Evolutionary conservation across 768 basidiomycete species (phyloP).

Genomic region (Cystofilobasidium ferigula): DNA sequence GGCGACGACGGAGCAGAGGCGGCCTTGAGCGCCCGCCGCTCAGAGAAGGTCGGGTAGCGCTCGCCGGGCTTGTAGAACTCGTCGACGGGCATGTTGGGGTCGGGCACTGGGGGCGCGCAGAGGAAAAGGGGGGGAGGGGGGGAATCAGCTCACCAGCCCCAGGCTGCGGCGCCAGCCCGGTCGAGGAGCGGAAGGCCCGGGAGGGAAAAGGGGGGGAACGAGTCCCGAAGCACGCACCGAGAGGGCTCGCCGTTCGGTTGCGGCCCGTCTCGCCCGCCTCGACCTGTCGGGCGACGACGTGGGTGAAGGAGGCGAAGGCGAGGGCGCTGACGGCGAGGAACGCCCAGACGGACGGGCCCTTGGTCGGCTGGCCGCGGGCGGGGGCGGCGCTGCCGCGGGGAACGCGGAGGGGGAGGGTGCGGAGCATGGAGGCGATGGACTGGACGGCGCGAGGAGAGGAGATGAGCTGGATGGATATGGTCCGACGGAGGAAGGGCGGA

Average conservation of each 20-base stretch:
- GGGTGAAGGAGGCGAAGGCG: neutral
- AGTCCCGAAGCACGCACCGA: neutral
- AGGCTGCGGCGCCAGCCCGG: neutral
- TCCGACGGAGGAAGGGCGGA: too few species aligned
- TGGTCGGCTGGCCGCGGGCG: neutral
- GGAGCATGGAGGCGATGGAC: neutral
- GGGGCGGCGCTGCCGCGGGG: neutral
- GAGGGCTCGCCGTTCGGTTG: neutral
- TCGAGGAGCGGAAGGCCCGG: neutral
- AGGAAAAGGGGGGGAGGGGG: neutral
- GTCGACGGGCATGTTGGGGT: neutral
- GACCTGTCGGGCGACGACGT: neutral
- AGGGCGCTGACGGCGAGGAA: too few species aligned
- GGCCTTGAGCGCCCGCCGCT: neutral
- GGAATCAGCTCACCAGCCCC: neutral
- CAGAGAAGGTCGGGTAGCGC: neutral
- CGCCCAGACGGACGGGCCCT: neutral
- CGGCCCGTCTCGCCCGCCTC: neutral
- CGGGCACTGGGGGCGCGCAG: neutral
- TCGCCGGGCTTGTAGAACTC: conserved; percentile 1
- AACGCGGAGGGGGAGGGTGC: neutral
- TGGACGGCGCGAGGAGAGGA: too few species aligned
- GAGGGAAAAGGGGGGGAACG: neutral
- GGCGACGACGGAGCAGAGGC: too few species aligned
- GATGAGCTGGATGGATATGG: too few species aligned